Evolutionary conservation across 805 yeast species (phyloP), one percentile per base, ranked within the genome.

Genomic region (Clavispora fructus): DNA sequence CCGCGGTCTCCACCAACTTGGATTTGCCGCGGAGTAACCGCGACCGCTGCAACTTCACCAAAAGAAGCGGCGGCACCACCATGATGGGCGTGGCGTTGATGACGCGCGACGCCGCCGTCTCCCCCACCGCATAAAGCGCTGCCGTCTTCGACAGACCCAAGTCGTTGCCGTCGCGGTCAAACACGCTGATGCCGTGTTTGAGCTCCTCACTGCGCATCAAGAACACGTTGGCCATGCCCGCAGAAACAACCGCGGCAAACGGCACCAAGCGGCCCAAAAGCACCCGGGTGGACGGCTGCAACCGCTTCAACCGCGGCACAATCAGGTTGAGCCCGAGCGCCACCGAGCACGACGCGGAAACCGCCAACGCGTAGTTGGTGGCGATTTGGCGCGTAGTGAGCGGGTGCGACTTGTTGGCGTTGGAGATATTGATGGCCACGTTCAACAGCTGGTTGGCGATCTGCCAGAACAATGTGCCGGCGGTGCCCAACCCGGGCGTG

Each of bases 181-280:
- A 84, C 0, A 87, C 94, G 35, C 81, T 67, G 45, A 87, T 87
- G 56, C 96, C 96, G 60, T 84, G 85, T 56, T 81, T 82, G 61
- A 94, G 83, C 68, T 94, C 99, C 65, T 91, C 95, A 47, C 92
- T 81, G 70, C 99, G 82, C 99, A 94, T 94, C 49, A 95, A 76
- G 59, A 88, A 89, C n/a, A 94, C 97, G 56, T 94, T 94, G 35
- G 90, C 95, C 30, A 94, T 75, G 62, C 99, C 98, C 1, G 99
- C 99, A 43, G 94, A 83, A 1, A 91, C 97, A 31, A 94, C 99
- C 1, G 99, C 99, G 0, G 98, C 98, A 71, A 94, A 94, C 7
- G 99, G 99, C 11, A 94, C 96, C 47, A 94, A 74, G 55, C 99
- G 83, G 37, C 91, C 84, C 46, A 94, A 67, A 28, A 91, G 74